Evolutionary conservation across 1,284 basidiomycete genomes (phyloP).

Genomic region (Apiotrichum siamense): DNA sequence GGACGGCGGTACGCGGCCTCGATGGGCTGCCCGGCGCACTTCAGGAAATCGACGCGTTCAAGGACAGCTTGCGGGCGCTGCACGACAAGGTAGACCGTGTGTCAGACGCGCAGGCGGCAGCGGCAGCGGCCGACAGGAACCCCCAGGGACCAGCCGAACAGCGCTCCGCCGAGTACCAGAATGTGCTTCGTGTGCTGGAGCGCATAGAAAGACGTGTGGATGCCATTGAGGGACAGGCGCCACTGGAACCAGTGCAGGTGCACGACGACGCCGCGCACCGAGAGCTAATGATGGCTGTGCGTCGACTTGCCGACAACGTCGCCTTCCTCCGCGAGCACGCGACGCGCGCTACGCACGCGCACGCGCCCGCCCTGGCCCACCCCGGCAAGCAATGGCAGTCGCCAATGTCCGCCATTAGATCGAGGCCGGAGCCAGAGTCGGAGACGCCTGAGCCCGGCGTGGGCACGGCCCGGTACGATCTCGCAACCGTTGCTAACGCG

Average conservation of each 20-base stretch:
- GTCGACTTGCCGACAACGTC: neutral
- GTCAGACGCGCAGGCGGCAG: neutral
- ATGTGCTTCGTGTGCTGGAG: neutral
- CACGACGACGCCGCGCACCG: too few species aligned
- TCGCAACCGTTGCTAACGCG: too few species aligned
- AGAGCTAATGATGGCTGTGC: too few species aligned
- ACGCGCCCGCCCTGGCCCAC: neutral
- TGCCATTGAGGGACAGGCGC: neutral
- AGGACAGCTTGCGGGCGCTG: neutral
- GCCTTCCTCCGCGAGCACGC: neutral
- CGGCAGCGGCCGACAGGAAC: neutral
- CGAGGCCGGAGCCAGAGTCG: too few species aligned
- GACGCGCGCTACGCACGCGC: neutral
- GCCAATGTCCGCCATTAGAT: neutral
- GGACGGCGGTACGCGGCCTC: conserved; percentile 5
- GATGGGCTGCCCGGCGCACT: conserved; percentile 6
- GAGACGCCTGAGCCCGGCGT: too few species aligned
- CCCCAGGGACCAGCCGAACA: too few species aligned
- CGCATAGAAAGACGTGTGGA: neutral
- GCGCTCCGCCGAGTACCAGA: too few species aligned
- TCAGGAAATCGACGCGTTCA: neutral
- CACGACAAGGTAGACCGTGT: conserved; percentile 3
- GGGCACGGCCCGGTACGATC: too few species aligned
- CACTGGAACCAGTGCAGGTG: neutral
- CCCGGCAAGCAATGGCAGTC: neutral